Evolutionary conservation across 345 rosid species (phyloP), one percentile per base, ranked within the genome.

Genomic region (Cardamine chenopodiifolia): DNA sequence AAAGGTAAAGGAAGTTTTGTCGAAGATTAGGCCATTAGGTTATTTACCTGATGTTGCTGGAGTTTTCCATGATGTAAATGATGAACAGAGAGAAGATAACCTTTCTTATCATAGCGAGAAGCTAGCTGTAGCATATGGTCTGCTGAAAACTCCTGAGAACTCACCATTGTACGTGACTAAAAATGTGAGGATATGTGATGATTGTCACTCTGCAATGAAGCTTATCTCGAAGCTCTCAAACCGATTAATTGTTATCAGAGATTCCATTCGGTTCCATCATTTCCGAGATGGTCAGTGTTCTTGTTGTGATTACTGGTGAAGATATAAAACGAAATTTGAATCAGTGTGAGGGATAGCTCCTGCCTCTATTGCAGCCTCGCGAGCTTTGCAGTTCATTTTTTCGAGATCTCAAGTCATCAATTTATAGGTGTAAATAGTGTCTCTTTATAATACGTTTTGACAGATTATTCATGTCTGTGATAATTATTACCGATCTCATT

Each of bases 51-150:
- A 89, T 82, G 75, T 85, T 73, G 78, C 80, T 71, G 84, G 82
- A 14, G 88, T 78, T 54, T 61, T 79, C 69, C 96, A 86, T 78
- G 97, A 91, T 65, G 88, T 91, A 52, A 94, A 91, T 66, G 96
- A 91, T 71, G 97, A 91, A 66, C 93, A 88, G 79, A 89, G 90
- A 79, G 96, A 86, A 77, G 83, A 81, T 28, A 67, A 81, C 79
- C 90, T 93, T 67, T 77, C 80, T 61, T 85, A 86, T 70, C 98
- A 93, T 71, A 93, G 95, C 39, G 95, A 92, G 83, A 88, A 92
- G 85, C 72, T 92, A 81, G 97, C 97, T 65, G 79, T 92, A 61
- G 91, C 92, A 1, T 91, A 89, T 66, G 96, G 92, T 50, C 81
- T 91, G 31, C 70, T 93, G 84, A 88, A 85, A 80, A 73, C 83